phyloP scores from a whole-genome alignment of 106 monocot species.

The Dendrobium catenatum region DNA sequence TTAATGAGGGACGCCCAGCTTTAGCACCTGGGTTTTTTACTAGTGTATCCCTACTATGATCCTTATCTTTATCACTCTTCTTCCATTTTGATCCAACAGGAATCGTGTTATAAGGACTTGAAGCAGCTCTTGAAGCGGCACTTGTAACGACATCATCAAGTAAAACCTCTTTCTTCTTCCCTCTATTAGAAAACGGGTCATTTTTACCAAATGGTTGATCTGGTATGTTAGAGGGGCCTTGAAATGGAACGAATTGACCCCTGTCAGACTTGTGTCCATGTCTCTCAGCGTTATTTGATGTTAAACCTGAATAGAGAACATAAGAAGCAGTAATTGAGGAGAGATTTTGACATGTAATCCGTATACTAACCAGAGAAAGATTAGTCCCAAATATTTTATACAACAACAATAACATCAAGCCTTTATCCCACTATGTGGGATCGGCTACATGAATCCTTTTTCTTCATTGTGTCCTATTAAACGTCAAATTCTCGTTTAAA shows the following conservation, averaged over 20 bases:
- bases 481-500: too few relatives aligned
- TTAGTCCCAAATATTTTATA: neutral
- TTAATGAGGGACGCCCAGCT: slow-evolving; percentile 44
- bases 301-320: slow-evolving; percentile 8
- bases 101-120: slow-evolving; percentile 24
- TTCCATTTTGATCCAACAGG: slow-evolving; percentile 60
- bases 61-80: slow-evolving; percentile 54
- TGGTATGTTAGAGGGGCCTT: slow-evolving; percentile 12
- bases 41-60: slow-evolving; percentile 38
- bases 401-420: too few relatives aligned
- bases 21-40: slow-evolving; percentile 49
- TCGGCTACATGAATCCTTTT: too few relatives aligned
- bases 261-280: slow-evolving; percentile 29
- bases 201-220: slow-evolving; percentile 33
- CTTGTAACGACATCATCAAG: slow-evolving; percentile 61
- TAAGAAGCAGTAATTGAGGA: neutral
- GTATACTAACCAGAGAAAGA: neutral
- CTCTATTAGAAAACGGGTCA: slow-evolving; percentile 25
- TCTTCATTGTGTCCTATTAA: too few relatives aligned
- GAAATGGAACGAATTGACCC: slow-evolving; percentile 25
- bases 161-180: slow-evolving; percentile 54
- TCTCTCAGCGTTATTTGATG: slow-evolving; percentile 16
- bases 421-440: too few relatives aligned
- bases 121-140: slow-evolving; percentile 31
- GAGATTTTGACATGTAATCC: neutral